Evolutionary conservation across 805 yeast species (phyloP).

Genomic region (Candida sithepensis): DNA sequence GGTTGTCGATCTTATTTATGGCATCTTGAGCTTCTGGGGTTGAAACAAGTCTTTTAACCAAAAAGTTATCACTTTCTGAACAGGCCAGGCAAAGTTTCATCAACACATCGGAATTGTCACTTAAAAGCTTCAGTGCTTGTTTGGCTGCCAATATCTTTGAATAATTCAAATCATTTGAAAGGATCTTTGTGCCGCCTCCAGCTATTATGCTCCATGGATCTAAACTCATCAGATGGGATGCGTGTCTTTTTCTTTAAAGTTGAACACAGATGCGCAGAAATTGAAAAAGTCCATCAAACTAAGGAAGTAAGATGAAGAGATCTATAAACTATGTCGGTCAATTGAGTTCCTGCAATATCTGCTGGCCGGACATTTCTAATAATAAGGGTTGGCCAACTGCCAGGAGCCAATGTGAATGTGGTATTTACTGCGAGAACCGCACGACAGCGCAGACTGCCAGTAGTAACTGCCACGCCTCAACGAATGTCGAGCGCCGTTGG

Average conservation of each 20-base stretch:
- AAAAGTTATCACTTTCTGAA: slow-evolving; percentile 33
- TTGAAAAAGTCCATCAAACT: no score
- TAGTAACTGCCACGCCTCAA: no score
- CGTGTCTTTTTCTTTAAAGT: neutral
- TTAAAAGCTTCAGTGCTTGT: slow-evolving; percentile 29
- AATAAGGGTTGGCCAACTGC: no score
- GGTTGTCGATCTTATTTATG: slow-evolving; percentile 30
- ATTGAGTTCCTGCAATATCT: no score
- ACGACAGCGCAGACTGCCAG: no score
- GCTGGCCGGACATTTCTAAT: no score
- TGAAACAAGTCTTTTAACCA: slow-evolving; percentile 27
- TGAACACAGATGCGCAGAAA: neutral
- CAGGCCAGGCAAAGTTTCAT: slow-evolving; percentile 37
- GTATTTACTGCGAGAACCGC: no score
- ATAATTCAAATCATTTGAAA: slow-evolving; percentile 26
- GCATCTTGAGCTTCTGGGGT: slow-evolving; percentile 14
- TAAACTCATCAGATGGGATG: slow-evolving; percentile 6
- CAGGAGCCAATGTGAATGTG: no score
- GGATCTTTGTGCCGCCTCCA: slow-evolving; percentile 16
- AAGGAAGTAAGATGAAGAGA: no score
- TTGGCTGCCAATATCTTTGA: slow-evolving; percentile 35
- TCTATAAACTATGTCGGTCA: no score
- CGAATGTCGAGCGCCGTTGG: no score
- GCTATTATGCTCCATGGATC: slow-evolving; percentile 34
- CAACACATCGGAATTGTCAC: slow-evolving; percentile 27